Percentiles rank a stretch among this genome's conserved stretches.
These are phyloP conservation scores for Buxus sempervirens DNA, from an alignment of 164 flowering plant species.

Conservation along the genomic window DNA sequence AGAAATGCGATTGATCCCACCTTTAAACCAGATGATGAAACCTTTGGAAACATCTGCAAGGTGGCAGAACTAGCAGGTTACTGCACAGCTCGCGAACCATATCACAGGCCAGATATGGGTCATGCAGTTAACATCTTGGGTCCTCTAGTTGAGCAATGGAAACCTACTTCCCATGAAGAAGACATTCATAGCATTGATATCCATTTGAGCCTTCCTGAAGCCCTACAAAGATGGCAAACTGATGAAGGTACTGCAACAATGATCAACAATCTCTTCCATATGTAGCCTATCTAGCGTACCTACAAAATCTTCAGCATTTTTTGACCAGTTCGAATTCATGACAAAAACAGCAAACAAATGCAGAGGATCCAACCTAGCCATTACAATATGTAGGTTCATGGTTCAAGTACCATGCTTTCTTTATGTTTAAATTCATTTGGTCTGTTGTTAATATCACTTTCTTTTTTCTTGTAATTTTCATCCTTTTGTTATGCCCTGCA, in stretches of 20 bases:
- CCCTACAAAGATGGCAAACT: conserved; percentile 19
- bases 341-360: too few species aligned
- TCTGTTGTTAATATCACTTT: conserved; percentile 2
- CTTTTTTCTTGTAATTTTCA: not conserved
- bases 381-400: not conserved
- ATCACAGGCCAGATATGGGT: conserved; percentile 49
- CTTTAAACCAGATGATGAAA: conserved; percentile 33
- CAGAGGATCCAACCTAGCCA: not conserved
- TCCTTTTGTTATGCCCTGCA: not conserved
- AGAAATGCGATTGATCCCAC: conserved; percentile 29
- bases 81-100: conserved; percentile 43
- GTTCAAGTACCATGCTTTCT: too few species aligned
- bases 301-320: not conserved
- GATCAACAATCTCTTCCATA: not conserved
- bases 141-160: conserved; percentile 52
- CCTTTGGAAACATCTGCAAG: conserved; percentile 31
- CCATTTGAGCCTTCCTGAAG: conserved; percentile 15
- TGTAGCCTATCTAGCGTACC: not conserved
- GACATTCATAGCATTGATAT: conserved; percentile 8
- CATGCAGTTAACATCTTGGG: conserved; percentile 43
- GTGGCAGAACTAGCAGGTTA: conserved; percentile 46
- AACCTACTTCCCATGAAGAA: conserved; percentile 29
- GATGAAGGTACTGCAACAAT: conserved; percentile 13
- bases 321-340: conserved; percentile 32
- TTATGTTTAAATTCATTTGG: not conserved